phyloP scores from a whole-genome alignment of 805 yeast species.

The Cyberlindnera saturnus region DNA sequence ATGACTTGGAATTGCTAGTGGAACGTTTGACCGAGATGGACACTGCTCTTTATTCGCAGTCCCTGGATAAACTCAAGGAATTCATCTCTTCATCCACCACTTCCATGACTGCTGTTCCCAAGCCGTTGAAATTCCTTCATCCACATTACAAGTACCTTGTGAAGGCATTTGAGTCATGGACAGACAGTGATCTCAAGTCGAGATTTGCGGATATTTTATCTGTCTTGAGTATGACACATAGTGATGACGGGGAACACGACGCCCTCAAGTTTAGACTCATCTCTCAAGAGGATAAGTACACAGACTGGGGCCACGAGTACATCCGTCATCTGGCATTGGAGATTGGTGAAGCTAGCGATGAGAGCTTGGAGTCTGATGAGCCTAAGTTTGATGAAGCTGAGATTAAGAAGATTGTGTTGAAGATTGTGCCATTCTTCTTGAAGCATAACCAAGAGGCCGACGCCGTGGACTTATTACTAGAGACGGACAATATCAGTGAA shows the following conservation, averaged over 20 bases:
- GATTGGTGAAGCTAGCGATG: constrained; percentile 82
- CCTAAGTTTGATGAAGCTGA: constrained; percentile 29
- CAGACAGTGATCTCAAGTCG: constrained; percentile 38
- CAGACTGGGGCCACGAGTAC: constrained; percentile 98
- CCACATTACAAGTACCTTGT: constrained; percentile 76
- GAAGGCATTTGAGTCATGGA: constrained; percentile 64
- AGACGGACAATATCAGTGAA: constrained; percentile 81
- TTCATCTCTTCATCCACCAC: constrained; percentile 89
- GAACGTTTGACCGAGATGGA: constrained; percentile 63
- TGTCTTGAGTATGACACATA: constrained; percentile 90
- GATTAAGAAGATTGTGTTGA: constrained; percentile 60
- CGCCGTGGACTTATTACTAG: constrained; percentile 89
- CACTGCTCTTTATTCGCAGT: constrained; percentile 40
- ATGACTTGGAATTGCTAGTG: constrained; percentile 80
- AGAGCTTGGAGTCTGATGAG: constrained; percentile 19
- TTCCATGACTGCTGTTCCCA: constrained; percentile 99
- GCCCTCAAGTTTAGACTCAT: constrained; percentile 73
- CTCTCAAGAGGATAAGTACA: constrained; percentile 50
- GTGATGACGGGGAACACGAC: constrained; percentile 74
- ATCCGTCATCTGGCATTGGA: constrained; percentile 93
- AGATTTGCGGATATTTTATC: constrained; percentile 84
- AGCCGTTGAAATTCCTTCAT: constrained; percentile 91
- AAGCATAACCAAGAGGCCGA: constrained; percentile 98
- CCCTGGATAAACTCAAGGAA: constrained; percentile 66
- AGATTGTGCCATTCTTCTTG: constrained; percentile 83